These are phyloP conservation scores for Cytospora schulzeri DNA, from an alignment of 2,329 filamentous ascomycete species.

Conservation along the genomic window DNA sequence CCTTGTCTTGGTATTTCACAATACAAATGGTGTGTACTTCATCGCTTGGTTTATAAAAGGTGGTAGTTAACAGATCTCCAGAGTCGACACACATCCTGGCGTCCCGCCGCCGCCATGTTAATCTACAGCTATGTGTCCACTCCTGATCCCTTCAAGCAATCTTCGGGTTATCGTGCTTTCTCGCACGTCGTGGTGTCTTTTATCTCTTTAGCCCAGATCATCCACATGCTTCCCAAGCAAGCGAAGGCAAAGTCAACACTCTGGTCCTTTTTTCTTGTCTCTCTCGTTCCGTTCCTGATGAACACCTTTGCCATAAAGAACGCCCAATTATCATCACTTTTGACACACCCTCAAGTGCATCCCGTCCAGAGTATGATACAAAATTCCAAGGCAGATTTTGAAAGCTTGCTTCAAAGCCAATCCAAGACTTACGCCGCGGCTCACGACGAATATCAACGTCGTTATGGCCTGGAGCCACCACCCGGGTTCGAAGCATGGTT, in stretches of 20 bases:
- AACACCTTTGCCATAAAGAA: slow-evolving; percentile 34
- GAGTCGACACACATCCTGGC: slow-evolving; percentile 5
- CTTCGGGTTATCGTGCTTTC: slow-evolving; percentile 34
- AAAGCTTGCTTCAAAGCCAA: slow-evolving; percentile 39
- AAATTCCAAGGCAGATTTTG: slow-evolving; percentile 37
- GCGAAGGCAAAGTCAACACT: slow-evolving; percentile 33
- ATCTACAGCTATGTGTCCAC: slow-evolving; percentile 39
- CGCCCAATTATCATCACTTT: slow-evolving; percentile 21
- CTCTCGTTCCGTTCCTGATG: slow-evolving; percentile 37
- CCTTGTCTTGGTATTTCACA: slow-evolving; percentile 14
- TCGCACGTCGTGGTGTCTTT: slow-evolving; percentile 35
- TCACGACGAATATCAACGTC: slow-evolving; percentile 44
- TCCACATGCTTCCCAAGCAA: slow-evolving; percentile 37
- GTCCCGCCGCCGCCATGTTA: slow-evolving; percentile 2
- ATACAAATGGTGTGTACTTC: slow-evolving; percentile 1
- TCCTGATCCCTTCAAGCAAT: slow-evolving; percentile 32
- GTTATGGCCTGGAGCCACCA: slow-evolving; percentile 48
- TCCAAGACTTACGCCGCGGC: slow-evolving; percentile 42
- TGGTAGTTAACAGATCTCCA: not conserved
- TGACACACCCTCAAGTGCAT: slow-evolving; percentile 31
- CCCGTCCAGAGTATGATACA: slow-evolving; percentile 40
- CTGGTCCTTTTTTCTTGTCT: slow-evolving; percentile 37
- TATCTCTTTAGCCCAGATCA: slow-evolving; percentile 38
- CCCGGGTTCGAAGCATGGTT: slow-evolving; percentile 51
- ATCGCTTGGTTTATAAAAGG: not conserved